Evolutionary conservation across 495 filamentous ascomycete species (phyloP).

Genomic region (Bryoglossum gracile): DNA sequence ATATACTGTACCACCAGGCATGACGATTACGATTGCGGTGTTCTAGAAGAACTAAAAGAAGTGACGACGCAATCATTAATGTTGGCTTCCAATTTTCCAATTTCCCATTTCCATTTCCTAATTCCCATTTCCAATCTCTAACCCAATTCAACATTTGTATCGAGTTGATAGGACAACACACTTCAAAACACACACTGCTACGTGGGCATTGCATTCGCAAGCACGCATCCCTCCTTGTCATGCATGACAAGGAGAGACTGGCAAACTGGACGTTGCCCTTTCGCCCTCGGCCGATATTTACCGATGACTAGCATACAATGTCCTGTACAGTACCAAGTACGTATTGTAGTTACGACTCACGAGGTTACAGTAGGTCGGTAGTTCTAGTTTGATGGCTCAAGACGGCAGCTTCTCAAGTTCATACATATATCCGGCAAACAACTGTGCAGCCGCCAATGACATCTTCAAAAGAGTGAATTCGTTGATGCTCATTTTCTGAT

Average conservation of each 20-base stretch:
- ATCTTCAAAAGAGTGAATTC: background rate
- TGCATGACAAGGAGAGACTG: background rate
- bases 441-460: background rate
- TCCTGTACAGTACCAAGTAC: background rate
- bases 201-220: constrained; percentile 13
- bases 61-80: no score
- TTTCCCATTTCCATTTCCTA: no score
- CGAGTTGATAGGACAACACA: constrained; percentile 1
- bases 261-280: background rate
- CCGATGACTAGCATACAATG: background rate
- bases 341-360: constrained; percentile 1
- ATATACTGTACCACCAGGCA: no score
- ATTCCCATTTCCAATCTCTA: no score
- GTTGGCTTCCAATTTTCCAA: no score
- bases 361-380: no score
- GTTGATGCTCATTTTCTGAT: background rate
- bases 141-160: no score
- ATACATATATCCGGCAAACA: background rate
- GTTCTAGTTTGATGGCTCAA: constrained; percentile 11
- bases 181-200: constrained; percentile 7
- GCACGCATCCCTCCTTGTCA: background rate
- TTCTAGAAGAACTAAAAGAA: no score
- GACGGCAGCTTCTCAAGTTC: constrained; percentile 12
- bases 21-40: no score
- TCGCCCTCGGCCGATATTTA: background rate